Percentiles rank a stretch among this genome's conserved stretches.
Evolutionary conservation across 306 rosid species (phyloP).

Genomic region (Biancaea sappan): DNA sequence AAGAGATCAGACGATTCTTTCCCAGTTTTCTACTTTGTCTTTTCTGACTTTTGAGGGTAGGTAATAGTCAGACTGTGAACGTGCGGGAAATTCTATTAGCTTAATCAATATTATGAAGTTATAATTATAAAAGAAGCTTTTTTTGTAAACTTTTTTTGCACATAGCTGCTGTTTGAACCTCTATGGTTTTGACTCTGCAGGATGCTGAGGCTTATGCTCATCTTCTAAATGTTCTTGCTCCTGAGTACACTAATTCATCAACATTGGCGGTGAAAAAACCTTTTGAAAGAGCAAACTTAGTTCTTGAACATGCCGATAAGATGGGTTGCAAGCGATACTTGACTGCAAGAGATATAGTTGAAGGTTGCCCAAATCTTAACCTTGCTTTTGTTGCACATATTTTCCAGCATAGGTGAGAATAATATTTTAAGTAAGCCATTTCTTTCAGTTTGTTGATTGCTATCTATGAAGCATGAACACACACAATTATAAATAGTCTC

Average conservation of each 20-base stretch:
- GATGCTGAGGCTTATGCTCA: conserved; percentile 96
- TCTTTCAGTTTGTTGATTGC: background rate
- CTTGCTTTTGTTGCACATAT: conserved; percentile 97
- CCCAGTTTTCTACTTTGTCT: background rate
- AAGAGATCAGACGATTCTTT: background rate
- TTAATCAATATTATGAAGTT: background rate
- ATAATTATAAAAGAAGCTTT: conserved; percentile 9
- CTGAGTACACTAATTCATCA: conserved; percentile 80
- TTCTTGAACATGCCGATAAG: conserved; percentile 88
- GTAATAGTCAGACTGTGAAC: background rate
- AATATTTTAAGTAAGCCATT: conserved; percentile 14
- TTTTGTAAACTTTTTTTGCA: conserved; percentile 8
- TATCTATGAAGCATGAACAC: background rate
- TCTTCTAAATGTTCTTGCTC: conserved; percentile 91
- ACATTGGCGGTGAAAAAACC: conserved; percentile 68
- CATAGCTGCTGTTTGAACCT: conserved; percentile 12
- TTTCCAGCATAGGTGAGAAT: conserved; percentile 89
- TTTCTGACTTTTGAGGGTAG: background rate
- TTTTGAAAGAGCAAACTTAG: conserved; percentile 86
- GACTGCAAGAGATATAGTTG: conserved; percentile 90
- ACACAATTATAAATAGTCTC: background rate
- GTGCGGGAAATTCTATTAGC: background rate
- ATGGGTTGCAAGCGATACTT: conserved; percentile 97
- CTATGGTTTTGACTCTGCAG: conserved; percentile 49
- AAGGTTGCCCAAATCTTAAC: conserved; percentile 98